A percentile compares a stretch with the other conserved stretches of the same genome.
Evolutionary conservation across 495 filamentous ascomycete genomes (phyloP).

Genomic region (Cudoniella acicularis): DNA sequence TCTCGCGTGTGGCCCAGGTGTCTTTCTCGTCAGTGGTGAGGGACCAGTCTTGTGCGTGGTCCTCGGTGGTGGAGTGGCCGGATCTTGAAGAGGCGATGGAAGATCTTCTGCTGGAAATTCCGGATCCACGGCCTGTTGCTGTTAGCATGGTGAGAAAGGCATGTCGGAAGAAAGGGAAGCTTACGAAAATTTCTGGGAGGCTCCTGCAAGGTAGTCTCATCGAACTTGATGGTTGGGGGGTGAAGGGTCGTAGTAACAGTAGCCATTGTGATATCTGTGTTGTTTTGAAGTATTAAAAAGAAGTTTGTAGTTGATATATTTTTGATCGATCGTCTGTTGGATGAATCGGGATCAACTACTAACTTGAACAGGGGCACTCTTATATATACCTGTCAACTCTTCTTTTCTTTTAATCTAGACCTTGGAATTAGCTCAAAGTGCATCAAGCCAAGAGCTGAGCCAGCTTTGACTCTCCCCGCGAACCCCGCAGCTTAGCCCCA

Average conservation of each 20-base stretch:
- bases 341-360: too few relatives aligned
- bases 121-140: not conserved
- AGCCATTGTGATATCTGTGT: not conserved
- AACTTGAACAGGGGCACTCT: not conserved
- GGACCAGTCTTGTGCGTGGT: conserved; percentile 21
- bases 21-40: conserved; percentile 14
- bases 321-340: not conserved
- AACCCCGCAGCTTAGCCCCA: not conserved
- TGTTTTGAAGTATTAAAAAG: not conserved
- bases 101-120: not conserved
- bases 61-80: not conserved
- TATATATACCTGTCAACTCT: not conserved
- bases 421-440: too few relatives aligned
- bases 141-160: not conserved
- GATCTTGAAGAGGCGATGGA: not conserved
- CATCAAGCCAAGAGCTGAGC: not conserved
- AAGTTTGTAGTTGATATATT: not conserved
- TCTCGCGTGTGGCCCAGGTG: conserved; percentile 20
- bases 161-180: not conserved
- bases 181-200: not conserved
- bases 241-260: not conserved
- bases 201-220: not conserved
- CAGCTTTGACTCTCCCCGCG: not conserved
- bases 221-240: not conserved
- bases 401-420: not conserved